Conservation (phyloP, 1,284 basidiomycete genomes). For the Trichosporon sp. region DNA sequence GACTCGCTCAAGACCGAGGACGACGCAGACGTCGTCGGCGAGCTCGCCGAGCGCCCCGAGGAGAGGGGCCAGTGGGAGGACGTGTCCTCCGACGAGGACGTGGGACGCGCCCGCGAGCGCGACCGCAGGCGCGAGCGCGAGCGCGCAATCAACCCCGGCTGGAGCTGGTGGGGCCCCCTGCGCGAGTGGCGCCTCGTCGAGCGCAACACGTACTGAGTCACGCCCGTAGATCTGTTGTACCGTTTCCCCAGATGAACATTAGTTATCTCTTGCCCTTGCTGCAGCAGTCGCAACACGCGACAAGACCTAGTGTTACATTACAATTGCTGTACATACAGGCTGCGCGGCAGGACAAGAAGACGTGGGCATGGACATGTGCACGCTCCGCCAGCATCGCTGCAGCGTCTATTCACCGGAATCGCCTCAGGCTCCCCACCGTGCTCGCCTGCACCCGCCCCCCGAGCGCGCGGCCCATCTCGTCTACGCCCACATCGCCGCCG, state of each 20-base stretch:
- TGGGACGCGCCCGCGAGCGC: neutral
- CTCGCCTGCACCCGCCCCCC: neutral
- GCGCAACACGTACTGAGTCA: slow-evolving; percentile 23
- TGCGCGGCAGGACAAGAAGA: no score
- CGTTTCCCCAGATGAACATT: neutral
- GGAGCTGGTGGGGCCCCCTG: slow-evolving; percentile 49
- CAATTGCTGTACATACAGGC: no score
- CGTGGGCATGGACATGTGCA: no score
- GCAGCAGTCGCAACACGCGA: no score
- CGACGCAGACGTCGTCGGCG: slow-evolving; percentile 7
- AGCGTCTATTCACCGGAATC: neutral
- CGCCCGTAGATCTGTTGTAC: neutral
- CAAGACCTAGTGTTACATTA: no score
- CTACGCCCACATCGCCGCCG: neutral
- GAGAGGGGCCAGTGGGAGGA: slow-evolving; percentile 13
- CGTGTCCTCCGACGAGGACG: slow-evolving; percentile 9
- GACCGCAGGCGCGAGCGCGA: neutral
- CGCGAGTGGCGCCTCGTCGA: slow-evolving; percentile 42
- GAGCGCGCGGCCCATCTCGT: neutral
- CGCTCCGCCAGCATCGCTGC: no score
- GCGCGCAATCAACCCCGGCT: slow-evolving; percentile 18
- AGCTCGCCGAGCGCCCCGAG: neutral
- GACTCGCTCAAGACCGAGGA: neutral
- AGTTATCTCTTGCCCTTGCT: no score
- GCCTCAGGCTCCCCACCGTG: neutral